Evolutionary conservation across 2,329 filamentous ascomycete species (phyloP).

Genomic region (Plectosphaerella cucumerina): DNA sequence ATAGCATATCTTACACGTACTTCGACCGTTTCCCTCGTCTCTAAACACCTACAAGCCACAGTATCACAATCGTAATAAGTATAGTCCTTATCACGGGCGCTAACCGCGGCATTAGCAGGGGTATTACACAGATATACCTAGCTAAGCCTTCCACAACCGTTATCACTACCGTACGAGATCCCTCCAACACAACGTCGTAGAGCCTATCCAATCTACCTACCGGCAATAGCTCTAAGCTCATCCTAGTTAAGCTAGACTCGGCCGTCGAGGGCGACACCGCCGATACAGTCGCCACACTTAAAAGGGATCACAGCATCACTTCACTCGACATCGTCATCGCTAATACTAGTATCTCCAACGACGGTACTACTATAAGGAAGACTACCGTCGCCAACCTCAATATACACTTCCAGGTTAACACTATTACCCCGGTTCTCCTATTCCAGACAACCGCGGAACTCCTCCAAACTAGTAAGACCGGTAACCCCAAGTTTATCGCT

Average conservation of each 20-base stretch:
- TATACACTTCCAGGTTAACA: slow-evolving; percentile 36
- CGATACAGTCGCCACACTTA: slow-evolving; percentile 25
- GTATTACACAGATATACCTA: slow-evolving; percentile 3
- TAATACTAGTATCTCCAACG: slow-evolving; percentile 41
- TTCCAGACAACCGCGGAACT: slow-evolving; percentile 20
- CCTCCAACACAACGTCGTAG: slow-evolving; percentile 17
- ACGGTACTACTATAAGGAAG: no score
- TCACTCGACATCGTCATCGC: slow-evolving; percentile 46
- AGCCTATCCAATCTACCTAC: slow-evolving; percentile 29
- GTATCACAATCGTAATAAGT: no score
- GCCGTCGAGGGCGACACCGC: slow-evolving; percentile 24
- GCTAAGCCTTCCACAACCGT: slow-evolving; percentile 22
- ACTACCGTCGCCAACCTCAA: slow-evolving; percentile 30
- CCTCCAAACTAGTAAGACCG: slow-evolving; percentile 12
- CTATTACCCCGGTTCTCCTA: slow-evolving; percentile 1
- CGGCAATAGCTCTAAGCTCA: slow-evolving; percentile 26
- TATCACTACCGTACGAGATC: slow-evolving; percentile 34
- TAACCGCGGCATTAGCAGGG: slow-evolving; percentile 18
- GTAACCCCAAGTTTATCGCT: slow-evolving; percentile 19
- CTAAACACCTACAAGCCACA: no score
- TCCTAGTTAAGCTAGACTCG: slow-evolving; percentile 39
- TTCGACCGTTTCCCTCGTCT: no score
- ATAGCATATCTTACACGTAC: no score
- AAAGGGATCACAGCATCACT: slow-evolving; percentile 27
- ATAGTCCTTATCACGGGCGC: slow-evolving; percentile 34